Evolutionary conservation across 202 grass and related monocot genomes (phyloP), one percentile per base, ranked within the genome.

Genomic region (Setaria italica): DNA sequence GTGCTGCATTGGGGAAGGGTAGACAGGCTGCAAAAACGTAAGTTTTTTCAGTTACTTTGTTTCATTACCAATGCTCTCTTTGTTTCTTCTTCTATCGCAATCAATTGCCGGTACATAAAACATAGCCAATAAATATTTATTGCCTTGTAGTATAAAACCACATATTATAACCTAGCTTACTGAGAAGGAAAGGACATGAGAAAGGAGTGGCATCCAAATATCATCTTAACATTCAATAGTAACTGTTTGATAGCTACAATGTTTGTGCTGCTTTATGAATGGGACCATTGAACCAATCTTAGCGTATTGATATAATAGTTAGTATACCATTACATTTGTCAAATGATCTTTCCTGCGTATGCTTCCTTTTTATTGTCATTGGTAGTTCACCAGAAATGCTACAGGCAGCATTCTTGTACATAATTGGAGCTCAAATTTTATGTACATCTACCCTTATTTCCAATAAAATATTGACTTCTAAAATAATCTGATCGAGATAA

Each of bases 21-120:
- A 91, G 90, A 69, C 89, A 93, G 82, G 95, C 95, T 87, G 92
- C 95, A 70, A 91, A 95, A 77, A 97, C 87, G 92, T 97, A 92
- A 90, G 90, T 76, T 59, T 70, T 66, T 39, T 55, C 50, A 50
- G 33, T 72, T 80, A 45, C 76, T 50, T 55, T 50, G 16, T 1
- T 66, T 50, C 9, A 67, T 80, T 60, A 21, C 33, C 13, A 17
- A 11, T 32, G 20, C 13, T 62, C 3, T 53, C n/a, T 77, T 72
- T 77, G 39, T 77, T 76, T 41, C 19, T 80, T 85, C 17, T 69
- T 33, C 17, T 70, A 2, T 70, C 63, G 34, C 25, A 65, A 45
- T 35, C 17, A 5, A 30, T 43, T 56, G 14, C 37, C 0, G 1
- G 19, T 82, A 7, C 29, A 39, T 66, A 47, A 21, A 72, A 57